Evolutionary conservation across 2,329 filamentous ascomycete species (phyloP).

Genomic region (Elsinoe perseae): DNA sequence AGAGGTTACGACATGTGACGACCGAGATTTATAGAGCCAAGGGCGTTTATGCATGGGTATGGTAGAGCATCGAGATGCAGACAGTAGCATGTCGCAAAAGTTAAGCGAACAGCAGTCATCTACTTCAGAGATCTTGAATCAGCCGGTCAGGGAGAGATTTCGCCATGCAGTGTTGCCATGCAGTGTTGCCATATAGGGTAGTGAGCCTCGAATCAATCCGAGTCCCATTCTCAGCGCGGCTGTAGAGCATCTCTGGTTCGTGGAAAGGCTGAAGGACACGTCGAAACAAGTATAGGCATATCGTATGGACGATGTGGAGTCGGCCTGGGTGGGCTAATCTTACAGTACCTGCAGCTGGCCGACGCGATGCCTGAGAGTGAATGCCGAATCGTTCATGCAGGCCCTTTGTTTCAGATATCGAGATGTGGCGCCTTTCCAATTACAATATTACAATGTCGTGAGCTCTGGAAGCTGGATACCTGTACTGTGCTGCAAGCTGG

Average conservation of each 20-base stretch:
- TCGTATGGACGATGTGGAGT: not conserved
- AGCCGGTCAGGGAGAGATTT: too few relatives aligned
- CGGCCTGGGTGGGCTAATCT: not conserved
- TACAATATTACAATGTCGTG: not conserved
- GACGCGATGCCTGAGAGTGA: not conserved
- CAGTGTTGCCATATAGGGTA: too few relatives aligned
- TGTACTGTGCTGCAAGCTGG: not conserved
- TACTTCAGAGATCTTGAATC: not conserved
- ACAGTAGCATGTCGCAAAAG: not conserved
- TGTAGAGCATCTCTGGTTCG: not conserved
- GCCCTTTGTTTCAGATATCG: conserved; percentile 1
- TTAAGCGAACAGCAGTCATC: not conserved
- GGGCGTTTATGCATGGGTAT: not conserved
- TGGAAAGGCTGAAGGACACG: not conserved
- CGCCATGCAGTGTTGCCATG: too few relatives aligned
- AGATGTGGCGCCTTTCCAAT: not conserved
- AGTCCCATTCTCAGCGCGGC: not conserved
- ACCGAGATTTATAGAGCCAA: not conserved
- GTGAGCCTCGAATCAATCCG: too few relatives aligned
- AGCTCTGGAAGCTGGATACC: not conserved
- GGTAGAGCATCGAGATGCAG: not conserved
- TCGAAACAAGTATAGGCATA: not conserved
- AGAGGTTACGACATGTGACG: not conserved
- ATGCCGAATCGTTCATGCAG: conserved; percentile 1
- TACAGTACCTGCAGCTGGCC: not conserved